Conservation (phyloP, 345 rosid genomes). For the Dimocarpus longan region DNA sequence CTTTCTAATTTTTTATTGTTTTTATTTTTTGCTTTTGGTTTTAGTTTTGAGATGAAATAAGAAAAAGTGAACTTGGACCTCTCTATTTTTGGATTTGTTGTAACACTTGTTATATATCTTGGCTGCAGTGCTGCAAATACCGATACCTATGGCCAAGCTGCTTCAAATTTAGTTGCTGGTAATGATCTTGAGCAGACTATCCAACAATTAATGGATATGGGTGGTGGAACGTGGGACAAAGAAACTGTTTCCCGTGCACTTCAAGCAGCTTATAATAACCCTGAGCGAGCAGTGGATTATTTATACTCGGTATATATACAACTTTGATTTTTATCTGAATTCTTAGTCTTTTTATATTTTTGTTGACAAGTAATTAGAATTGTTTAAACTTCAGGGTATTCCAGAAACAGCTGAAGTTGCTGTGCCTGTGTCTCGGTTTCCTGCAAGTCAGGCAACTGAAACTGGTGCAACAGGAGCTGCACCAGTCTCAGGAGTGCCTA, state of each 20-base stretch:
- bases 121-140: constrained; percentile 60
- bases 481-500: constrained; percentile 77
- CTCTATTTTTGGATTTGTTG: neutral
- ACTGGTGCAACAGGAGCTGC: constrained; percentile 49
- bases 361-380: constrained; percentile 25
- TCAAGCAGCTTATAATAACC: constrained; percentile 97
- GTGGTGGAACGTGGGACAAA: constrained; percentile 97
- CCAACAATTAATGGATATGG: constrained; percentile 91
- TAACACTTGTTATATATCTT: neutral
- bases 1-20: too few species aligned
- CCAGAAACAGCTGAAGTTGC: constrained; percentile 84
- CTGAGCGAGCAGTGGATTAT: constrained; percentile 99
- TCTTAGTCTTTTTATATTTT: constrained; percentile 27
- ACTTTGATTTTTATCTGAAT: constrained; percentile 1
- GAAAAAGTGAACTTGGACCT: neutral
- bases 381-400: constrained; percentile 67
- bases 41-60: neutral
- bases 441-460: constrained; percentile 56
- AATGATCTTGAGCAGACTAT: constrained; percentile 72
- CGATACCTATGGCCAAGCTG: constrained; percentile 80
- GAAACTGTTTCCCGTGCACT: constrained; percentile 93
- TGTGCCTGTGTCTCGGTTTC: constrained; percentile 56
- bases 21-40: neutral
- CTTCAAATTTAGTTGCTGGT: constrained; percentile 82
- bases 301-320: constrained; percentile 68